Evolutionary conservation across 805 yeast species (phyloP), one percentile per base, ranked within the genome.

Genomic region (Metschnikowia koreensis): DNA sequence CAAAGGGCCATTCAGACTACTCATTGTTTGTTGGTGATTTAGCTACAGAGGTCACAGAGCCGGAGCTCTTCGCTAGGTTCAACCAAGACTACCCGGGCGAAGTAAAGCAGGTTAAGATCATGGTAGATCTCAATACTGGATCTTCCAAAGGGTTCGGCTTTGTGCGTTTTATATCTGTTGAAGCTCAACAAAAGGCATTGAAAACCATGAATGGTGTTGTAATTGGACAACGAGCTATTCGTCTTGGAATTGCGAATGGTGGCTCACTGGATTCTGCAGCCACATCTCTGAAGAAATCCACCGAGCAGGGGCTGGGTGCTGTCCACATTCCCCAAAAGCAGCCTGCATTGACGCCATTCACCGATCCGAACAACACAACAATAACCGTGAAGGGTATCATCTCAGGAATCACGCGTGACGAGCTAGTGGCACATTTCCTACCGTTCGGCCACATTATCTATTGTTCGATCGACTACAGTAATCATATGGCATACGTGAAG

Each of bases 21-120:
- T 86, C 96, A 1, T 75, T 92, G 22, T 91, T 91, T 68, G 93
- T 92, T 15, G 97, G 97, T 42, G 97, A 90, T 66, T 70, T 91
- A 55, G 83, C 86, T 7, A 82, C 85, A 22, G 89, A 84, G 48
- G 84, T 88, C 22, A 82, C 83, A 15, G 97, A 91, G 54, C 74
- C 78, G 13, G 73, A 76, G 38, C 72, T 91, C 26, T 79, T 80
- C 52, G 86, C 86, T 46, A 74, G 81, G 41, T 91, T 92, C 70
- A 83, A 81, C 54, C 69, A 81, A 6, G 80, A 82, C 53, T 91
- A 81, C 64, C 84, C 92, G 1, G 86, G 92, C 7, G 66, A 68
- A 43, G 82, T 89, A 48, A 78, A 83, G 47, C 84, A 86, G 58
- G 94, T 84, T 7, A 89, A 87, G 62, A 81, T 91, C 55, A 89